phyloP scores from a whole-genome alignment of 2,329 filamentous ascomycete genomes.

The Epichloe sibirici region DNA sequence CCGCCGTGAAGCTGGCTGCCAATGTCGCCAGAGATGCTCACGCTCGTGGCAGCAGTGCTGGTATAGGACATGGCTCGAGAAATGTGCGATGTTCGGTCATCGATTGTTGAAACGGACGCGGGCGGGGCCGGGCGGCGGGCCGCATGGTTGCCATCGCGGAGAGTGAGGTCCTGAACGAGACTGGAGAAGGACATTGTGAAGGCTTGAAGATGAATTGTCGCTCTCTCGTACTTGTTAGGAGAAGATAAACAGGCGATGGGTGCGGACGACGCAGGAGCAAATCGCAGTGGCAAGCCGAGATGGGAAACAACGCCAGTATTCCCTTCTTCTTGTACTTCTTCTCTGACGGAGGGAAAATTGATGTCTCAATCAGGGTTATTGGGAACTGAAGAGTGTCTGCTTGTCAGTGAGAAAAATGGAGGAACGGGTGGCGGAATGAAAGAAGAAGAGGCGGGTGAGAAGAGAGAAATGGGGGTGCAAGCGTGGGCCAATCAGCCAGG shows the following conservation, averaged over 20 bases:
- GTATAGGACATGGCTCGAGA: slow-evolving; percentile 54
- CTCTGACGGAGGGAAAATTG: background rate
- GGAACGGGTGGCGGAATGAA: background rate
- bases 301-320: background rate
- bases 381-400: background rate
- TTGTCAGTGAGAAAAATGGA: background rate
- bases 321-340: background rate
- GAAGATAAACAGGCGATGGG: background rate
- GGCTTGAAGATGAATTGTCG: background rate
- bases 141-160: slow-evolving; percentile 39
- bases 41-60: slow-evolving; percentile 54
- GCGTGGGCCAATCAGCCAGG: slow-evolving; percentile 15
- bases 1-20: slow-evolving; percentile 74
- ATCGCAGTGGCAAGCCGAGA: background rate
- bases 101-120: slow-evolving; percentile 41
- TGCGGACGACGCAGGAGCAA: background rate
- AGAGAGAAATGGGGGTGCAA: background rate
- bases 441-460: background rate
- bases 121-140: slow-evolving; percentile 32
- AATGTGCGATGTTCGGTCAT: slow-evolving; percentile 48
- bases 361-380: background rate
- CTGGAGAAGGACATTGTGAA: slow-evolving; percentile 52
- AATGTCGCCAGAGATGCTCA: slow-evolving; percentile 63
- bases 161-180: slow-evolving; percentile 51
- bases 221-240: too few species aligned